Base-by-base conservation (phyloP, 148 eudicot species). In the Chenopodium formosanum region DNA sequence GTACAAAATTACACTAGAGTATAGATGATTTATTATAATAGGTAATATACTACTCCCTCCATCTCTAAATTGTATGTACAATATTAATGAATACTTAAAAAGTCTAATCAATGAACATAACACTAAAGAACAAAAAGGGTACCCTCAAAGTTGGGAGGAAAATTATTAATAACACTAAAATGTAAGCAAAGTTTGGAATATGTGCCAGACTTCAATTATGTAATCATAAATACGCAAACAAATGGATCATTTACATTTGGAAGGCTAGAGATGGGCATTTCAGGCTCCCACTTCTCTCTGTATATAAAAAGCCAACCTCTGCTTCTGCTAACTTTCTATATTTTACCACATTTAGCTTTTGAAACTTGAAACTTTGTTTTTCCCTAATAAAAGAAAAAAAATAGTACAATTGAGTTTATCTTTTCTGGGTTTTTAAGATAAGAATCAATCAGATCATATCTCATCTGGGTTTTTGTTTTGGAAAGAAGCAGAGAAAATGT, bases 401-500 rank as follows among this genome's bases (percentile, higher is more conserved):
- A 31, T n/a, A 53, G 32, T 66, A 82, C 50, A 16, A 13, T 40
- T 32, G 78, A 50, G 29, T 12, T 40, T 75, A 66, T 37, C 73
- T 32, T 79, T 81, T 65, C 79, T 79, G 88, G 78, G 78, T 79
- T 66, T 87, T 32, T 4, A 52, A 79, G 80, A 79, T 76, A 78
- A 80, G 84, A 70, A 82, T 29, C 79, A 70, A 22, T 2, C 27
- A 75, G 37, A 31, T 4, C 79, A 80, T 63, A 46, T 77, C 64
- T 83, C 46, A 29, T 74, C 31, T 53, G 76, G 31, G 62, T 76
- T 40, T 40, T 40, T 60, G 52, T 2, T 5, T n/a, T 48, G 9
- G 27, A 20, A 32, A 71, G 37, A 75, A 46, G 78, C 81, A 76
- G 80, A 76, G 69, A 89, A 85, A 86, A 96, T 92, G 99, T 87